Conservation (phyloP, 805 yeast genomes). For the Lipomyces oligophaga region DNA sequence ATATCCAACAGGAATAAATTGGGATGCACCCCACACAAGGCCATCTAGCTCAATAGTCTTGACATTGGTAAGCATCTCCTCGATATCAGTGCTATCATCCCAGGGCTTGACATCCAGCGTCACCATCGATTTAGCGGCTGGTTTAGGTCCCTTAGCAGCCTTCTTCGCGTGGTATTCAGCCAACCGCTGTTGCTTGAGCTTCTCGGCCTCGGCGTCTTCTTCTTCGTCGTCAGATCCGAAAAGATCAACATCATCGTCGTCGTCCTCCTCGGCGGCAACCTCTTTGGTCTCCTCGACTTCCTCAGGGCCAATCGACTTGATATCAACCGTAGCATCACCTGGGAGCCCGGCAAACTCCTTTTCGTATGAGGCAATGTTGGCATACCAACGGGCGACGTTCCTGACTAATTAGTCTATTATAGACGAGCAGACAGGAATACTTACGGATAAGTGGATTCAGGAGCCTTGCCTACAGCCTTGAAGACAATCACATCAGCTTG, state of each 20-base stretch:
- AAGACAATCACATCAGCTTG: conserved; percentile 93
- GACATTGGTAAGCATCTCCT: conserved; percentile 79
- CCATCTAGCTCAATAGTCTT: conserved; percentile 86
- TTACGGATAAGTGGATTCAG: conserved; percentile 71
- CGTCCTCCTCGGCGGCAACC: conserved; percentile 68
- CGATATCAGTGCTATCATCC: conserved; percentile 99
- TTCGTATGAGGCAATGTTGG: conserved; percentile 92
- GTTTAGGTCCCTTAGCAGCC: conserved; percentile 95
- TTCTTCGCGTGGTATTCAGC: conserved; percentile 97
- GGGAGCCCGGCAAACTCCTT: conserved; percentile 81
- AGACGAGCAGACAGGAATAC: neutral
- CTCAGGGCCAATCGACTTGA: conserved; percentile 34
- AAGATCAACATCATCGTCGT: conserved; percentile 87
- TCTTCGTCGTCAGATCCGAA: conserved; percentile 94
- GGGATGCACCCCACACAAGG: conserved; percentile 97
- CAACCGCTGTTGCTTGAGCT: conserved; percentile 93
- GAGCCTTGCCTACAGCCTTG: conserved; percentile 66
- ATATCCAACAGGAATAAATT: conserved; percentile 95
- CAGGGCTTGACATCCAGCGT: conserved; percentile 99
- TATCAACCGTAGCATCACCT: conserved; percentile 49
- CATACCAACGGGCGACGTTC: conserved; percentile 96
- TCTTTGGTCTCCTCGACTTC: conserved; percentile 53
- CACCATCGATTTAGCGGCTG: conserved; percentile 97
- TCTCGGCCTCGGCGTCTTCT: conserved; percentile 96
- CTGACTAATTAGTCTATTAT: neutral